phyloP scores from a whole-genome alignment of 2,329 filamentous ascomycete genomes.

The Raffaelea deltoideospora region DNA sequence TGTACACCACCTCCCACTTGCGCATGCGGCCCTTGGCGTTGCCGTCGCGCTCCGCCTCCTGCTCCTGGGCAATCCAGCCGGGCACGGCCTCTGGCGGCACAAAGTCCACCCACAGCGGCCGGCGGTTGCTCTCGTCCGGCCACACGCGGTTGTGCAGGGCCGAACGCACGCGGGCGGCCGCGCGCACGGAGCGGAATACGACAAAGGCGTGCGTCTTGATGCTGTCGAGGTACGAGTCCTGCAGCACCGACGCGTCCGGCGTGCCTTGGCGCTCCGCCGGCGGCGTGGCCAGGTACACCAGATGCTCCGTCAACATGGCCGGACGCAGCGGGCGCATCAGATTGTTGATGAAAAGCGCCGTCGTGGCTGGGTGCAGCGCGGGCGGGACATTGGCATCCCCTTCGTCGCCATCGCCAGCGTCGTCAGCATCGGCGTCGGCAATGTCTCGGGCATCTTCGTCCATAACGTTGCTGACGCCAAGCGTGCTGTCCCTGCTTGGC shows the following conservation, averaged over 20 bases:
- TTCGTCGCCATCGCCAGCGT: too few species aligned
- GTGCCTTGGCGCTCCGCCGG: constrained; percentile 21
- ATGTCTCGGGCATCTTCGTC: constrained; percentile 1
- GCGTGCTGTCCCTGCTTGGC: too few species aligned
- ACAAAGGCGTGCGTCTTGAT: constrained; percentile 83
- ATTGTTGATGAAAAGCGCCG: constrained; percentile 75
- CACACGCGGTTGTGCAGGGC: constrained; percentile 66
- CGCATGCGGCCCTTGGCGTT: constrained; percentile 9
- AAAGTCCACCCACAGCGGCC: constrained; percentile 79
- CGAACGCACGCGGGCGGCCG: constrained; percentile 62
- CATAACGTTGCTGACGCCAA: too few species aligned
- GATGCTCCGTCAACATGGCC: constrained; percentile 49
- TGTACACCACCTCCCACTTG: constrained; percentile 65
- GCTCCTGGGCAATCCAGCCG: constrained; percentile 61
- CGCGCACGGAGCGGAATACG: constrained; percentile 50
- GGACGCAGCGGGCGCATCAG: constrained; percentile 76
- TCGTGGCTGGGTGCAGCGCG: constrained; percentile 55
- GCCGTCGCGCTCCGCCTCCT: constrained; percentile 20
- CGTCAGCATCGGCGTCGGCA: constrained; percentile 11
- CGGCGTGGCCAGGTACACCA: constrained; percentile 52
- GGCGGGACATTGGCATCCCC: constrained; percentile 26
- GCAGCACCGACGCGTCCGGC: constrained; percentile 39
- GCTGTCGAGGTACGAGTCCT: constrained; percentile 63
- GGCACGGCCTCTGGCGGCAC: constrained; percentile 59
- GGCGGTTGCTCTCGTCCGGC: constrained; percentile 76